Percentiles rank a stretch among this genome's conserved stretches.
Evolutionary conservation across 768 basidiomycete genomes (phyloP).

Genomic region (Boletus vinaceobasis): DNA sequence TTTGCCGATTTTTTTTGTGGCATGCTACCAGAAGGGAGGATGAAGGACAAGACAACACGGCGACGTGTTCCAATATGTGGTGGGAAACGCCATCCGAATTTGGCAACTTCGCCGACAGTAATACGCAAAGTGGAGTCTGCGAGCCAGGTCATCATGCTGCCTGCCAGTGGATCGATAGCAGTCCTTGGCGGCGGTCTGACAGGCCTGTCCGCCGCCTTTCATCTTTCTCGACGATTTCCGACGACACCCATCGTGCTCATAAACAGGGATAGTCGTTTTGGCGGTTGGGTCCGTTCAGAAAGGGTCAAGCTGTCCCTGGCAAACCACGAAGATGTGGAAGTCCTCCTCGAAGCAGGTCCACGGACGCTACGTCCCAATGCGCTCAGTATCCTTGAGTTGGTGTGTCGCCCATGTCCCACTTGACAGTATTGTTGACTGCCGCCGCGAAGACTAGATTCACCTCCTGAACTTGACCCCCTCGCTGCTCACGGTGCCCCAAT

Average conservation of each 20-base stretch:
- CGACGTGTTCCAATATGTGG: constrained; percentile 24
- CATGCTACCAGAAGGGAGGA: constrained; percentile 14
- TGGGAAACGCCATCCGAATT: constrained; percentile 17
- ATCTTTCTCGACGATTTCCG: constrained; percentile 67
- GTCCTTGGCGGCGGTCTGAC: constrained; percentile 80
- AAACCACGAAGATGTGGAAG: constrained; percentile 29
- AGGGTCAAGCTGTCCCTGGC: constrained; percentile 42
- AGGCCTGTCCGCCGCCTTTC: constrained; percentile 78
- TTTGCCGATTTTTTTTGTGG: constrained; percentile 17
- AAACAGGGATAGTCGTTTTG: constrained; percentile 61
- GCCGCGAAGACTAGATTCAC: constrained; percentile 56
- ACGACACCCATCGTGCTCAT: constrained; percentile 58
- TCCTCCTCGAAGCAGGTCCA: constrained; percentile 83
- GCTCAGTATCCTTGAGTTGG: constrained; percentile 73
- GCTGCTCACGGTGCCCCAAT: constrained; percentile 63
- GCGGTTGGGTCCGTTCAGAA: constrained; percentile 84
- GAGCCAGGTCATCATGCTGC: constrained; percentile 1
- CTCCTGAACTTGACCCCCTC: constrained; percentile 59
- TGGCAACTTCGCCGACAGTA: neutral
- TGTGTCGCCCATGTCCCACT: constrained; percentile 31
- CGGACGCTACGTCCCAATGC: constrained; percentile 80
- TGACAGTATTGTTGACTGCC: constrained; percentile 9
- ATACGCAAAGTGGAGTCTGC: neutral
- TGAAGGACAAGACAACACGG: neutral
- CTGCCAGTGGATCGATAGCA: constrained; percentile 41